Evolutionary conservation across 306 rosid species (phyloP).

Genomic region (Vigna trinervia): DNA sequence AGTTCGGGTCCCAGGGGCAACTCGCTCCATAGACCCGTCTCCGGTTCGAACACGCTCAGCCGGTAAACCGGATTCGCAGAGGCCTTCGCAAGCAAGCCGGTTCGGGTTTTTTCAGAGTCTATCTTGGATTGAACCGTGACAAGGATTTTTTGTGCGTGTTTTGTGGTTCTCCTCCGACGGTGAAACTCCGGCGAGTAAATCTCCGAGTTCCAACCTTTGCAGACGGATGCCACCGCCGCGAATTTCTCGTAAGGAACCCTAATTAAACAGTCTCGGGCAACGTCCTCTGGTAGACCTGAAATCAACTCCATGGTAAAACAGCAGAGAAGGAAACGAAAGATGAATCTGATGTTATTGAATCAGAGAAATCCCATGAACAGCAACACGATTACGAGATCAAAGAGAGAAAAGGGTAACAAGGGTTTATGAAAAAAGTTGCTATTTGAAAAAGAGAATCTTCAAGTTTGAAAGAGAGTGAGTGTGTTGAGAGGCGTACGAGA

Average conservation of each 20-base stretch:
- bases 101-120: slow-evolving; percentile 36
- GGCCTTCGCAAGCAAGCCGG: slow-evolving; percentile 37
- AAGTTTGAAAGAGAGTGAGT: background rate
- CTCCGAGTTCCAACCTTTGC: slow-evolving; percentile 66
- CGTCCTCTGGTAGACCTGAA: slow-evolving; percentile 75
- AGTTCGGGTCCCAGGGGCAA: slow-evolving; percentile 46
- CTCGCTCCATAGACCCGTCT: slow-evolving; percentile 61
- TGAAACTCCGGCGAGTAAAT: slow-evolving; percentile 64
- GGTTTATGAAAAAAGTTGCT: background rate
- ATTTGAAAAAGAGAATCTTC: background rate
- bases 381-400: too few species aligned
- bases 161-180: slow-evolving; percentile 44
- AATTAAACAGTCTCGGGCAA: slow-evolving; percentile 64
- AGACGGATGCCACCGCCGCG: slow-evolving; percentile 52
- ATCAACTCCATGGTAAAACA: slow-evolving; percentile 58
- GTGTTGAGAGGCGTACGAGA: background rate
- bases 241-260: slow-evolving; percentile 56
- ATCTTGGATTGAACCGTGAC: slow-evolving; percentile 63
- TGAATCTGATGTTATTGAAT: background rate
- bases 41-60: slow-evolving; percentile 55
- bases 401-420: background rate
- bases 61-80: slow-evolving; percentile 52
- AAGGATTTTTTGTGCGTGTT: slow-evolving; percentile 55
- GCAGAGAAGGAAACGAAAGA: background rate
- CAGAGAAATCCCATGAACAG: background rate